These are phyloP conservation scores for Gorgonomyces haynaldii DNA, from an alignment of 192 early-diverging fungal species.

Conservation along the genomic window DNA sequence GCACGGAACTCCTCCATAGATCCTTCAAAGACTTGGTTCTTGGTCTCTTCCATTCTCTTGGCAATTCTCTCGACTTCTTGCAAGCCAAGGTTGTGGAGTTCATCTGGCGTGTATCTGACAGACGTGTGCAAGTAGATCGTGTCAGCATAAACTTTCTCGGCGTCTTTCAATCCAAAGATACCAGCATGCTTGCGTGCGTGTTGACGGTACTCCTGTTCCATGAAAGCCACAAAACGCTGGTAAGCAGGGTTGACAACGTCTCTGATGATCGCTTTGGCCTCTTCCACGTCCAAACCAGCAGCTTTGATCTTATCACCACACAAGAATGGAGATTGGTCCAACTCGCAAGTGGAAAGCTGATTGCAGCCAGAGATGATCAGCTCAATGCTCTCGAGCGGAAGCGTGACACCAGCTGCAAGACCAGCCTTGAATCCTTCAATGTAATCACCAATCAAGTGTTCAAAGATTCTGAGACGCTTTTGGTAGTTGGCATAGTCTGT, in stretches of 20 bases:
- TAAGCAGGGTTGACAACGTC: background rate
- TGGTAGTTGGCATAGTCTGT: constrained; percentile 1
- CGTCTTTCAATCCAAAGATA: background rate
- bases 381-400: constrained; percentile 7
- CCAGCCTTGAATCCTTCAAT: constrained; percentile 3
- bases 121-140: constrained; percentile 19
- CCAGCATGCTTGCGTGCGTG: background rate
- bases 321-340: background rate
- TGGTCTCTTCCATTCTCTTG: constrained; percentile 18
- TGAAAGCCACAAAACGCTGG: background rate
- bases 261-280: background rate
- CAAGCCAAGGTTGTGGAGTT: constrained; percentile 30
- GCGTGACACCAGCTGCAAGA: constrained; percentile 5
- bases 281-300: background rate
- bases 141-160: constrained; percentile 7
- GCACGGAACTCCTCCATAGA: constrained; percentile 22
- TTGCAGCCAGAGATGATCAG: background rate
- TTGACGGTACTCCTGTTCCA: background rate
- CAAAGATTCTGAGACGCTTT: background rate
- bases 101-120: constrained; percentile 13
- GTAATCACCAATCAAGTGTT: background rate
- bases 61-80: constrained; percentile 26
- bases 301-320: too few relatives aligned
- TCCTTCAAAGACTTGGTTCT: constrained; percentile 15
- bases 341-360: background rate